Evolutionary conservation across 2,329 filamentous ascomycete genomes (phyloP).

Genomic region (Cladophialophora carrionii): DNA sequence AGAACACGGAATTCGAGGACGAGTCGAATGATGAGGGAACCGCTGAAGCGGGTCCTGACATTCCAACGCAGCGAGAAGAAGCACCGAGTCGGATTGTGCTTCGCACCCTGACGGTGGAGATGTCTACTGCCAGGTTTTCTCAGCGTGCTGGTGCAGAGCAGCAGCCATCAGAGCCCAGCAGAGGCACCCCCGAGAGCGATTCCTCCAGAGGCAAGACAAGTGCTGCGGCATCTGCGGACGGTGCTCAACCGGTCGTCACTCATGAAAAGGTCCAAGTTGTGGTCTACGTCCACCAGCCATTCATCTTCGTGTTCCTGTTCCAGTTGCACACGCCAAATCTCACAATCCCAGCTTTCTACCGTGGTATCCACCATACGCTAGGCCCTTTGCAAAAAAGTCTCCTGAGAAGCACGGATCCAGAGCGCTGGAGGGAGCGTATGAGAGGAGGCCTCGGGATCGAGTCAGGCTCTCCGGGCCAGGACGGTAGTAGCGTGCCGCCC

Average conservation of each 20-base stretch:
- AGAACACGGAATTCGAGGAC: conserved; percentile 45
- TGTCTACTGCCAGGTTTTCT: conserved; percentile 32
- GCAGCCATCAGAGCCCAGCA: not conserved
- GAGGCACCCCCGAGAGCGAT: not conserved
- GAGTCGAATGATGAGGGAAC: conserved; percentile 40
- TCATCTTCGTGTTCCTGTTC: conserved; percentile 57
- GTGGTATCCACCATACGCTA: conserved; percentile 54
- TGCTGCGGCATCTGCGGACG: conserved; percentile 34
- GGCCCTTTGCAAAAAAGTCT: conserved; percentile 54
- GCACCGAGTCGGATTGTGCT: conserved; percentile 41
- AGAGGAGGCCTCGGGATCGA: conserved; percentile 24
- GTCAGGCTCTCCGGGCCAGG: not conserved
- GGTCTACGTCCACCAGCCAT: conserved; percentile 50
- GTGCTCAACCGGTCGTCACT: conserved; percentile 25
- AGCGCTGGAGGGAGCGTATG: conserved; percentile 47
- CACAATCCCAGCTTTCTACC: conserved; percentile 50
- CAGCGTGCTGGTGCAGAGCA: conserved; percentile 3
- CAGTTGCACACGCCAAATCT: conserved; percentile 49
- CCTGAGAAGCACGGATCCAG: conserved; percentile 51
- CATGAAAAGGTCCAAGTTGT: conserved; percentile 37
- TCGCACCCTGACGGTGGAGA: conserved; percentile 45
- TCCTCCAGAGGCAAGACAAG: conserved; percentile 30
- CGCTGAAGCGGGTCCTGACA: not conserved
- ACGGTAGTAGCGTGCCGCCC: not conserved
- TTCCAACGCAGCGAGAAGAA: conserved; percentile 14